phyloP scores from a whole-genome alignment of 208 protist genomes.

The Ichthyophonus hoferi region DNA sequence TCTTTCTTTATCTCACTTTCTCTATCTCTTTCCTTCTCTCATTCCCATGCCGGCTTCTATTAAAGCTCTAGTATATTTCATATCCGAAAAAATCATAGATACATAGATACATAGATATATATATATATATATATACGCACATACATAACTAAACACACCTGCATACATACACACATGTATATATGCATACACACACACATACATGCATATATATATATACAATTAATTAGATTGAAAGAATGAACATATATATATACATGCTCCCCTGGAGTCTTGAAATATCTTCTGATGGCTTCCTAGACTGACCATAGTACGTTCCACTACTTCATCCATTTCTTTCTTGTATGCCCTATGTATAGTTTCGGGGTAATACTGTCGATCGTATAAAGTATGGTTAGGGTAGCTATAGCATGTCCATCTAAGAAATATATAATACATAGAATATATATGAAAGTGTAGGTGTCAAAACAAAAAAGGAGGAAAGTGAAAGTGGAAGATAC shows the following conservation, averaged over 20 bases:
- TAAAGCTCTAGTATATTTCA: too few species aligned
- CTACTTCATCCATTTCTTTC: background rate
- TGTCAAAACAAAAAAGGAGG: too few species aligned
- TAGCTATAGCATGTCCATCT: too few species aligned
- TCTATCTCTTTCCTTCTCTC: too few species aligned
- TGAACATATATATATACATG: background rate
- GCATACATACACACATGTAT: background rate
- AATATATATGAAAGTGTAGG: too few species aligned
- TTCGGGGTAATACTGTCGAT: background rate
- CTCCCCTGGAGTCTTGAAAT: background rate
- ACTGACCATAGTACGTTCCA: background rate
- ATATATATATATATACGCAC: background rate
- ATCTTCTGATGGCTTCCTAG: background rate
- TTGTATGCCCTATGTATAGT: background rate
- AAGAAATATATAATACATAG: too few species aligned
- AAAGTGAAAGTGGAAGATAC: too few species aligned
- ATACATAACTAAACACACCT: background rate
- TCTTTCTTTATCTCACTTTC: too few species aligned
- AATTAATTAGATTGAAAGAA: background rate
- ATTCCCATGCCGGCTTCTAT: too few species aligned
- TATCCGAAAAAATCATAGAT: background rate
- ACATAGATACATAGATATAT: too few species aligned
- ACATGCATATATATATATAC: background rate
- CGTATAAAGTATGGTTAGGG: too few species aligned
- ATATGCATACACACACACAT: background rate